These are phyloP conservation scores for Solanum hybrid DNA, from an alignment of 305 asterid species.

Conservation along the genomic window DNA sequence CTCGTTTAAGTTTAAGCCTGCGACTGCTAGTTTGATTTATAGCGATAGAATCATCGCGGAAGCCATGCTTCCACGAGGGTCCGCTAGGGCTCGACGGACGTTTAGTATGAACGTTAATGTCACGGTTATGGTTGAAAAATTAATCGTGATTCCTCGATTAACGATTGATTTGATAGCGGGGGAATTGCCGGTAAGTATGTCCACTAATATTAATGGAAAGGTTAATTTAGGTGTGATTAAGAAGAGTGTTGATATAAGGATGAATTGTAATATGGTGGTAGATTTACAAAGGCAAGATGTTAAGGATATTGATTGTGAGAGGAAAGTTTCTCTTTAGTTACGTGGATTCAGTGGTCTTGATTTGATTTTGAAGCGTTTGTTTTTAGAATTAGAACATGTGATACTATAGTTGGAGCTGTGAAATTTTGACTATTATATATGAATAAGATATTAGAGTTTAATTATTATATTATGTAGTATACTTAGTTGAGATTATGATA, in stretches of 20 bases:
- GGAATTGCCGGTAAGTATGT: slow-evolving; percentile 11
- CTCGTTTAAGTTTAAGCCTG: slow-evolving; percentile 22
- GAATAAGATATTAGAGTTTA: neutral
- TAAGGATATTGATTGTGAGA: slow-evolving; percentile 21
- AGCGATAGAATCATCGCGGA: slow-evolving; percentile 22
- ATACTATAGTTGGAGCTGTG: neutral
- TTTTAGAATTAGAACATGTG: neutral
- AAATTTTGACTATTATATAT: neutral
- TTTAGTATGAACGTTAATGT: slow-evolving; percentile 8
- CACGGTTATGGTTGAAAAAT: slow-evolving; percentile 18
- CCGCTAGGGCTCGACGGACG: slow-evolving; percentile 28
- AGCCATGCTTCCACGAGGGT: slow-evolving; percentile 16
- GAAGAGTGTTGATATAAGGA: slow-evolving; percentile 18
- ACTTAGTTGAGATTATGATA: neutral
- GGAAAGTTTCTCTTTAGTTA: slow-evolving; percentile 16
- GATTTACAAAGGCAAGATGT: slow-evolving; percentile 14
- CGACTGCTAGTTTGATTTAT: slow-evolving; percentile 18
- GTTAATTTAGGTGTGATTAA: slow-evolving; percentile 23
- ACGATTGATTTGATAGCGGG: slow-evolving; percentile 18
- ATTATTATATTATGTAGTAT: neutral
- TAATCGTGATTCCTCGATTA: slow-evolving; percentile 10
- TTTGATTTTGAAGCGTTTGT: neutral
- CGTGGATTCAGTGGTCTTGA: no score
- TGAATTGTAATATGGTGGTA: slow-evolving; percentile 35
- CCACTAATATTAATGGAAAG: slow-evolving; percentile 27